These are phyloP conservation scores for Trichoderma orchidacearum DNA, from an alignment of 495 filamentous ascomycete species.

Conservation along the genomic window DNA sequence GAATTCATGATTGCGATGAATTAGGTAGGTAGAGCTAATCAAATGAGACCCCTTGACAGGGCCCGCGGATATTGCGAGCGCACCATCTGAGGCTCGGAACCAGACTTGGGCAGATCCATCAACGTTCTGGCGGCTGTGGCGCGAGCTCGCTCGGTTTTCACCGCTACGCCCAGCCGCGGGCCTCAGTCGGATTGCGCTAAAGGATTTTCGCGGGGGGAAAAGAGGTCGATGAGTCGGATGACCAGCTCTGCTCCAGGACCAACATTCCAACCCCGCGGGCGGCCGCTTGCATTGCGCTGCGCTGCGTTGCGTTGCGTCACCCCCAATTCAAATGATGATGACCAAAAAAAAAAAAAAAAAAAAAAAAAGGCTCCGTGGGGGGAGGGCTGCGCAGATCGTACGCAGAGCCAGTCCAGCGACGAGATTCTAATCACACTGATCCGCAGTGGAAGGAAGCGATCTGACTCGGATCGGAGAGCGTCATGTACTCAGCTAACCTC, in stretches of 20 bases:
- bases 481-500: not conserved
- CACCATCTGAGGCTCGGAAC: not conserved
- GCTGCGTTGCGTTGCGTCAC: not conserved
- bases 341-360: too few relatives aligned
- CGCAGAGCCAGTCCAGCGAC: not conserved
- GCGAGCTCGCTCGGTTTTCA: not conserved
- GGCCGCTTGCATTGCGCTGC: not conserved
- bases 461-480: too few relatives aligned
- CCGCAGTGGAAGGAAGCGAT: not conserved
- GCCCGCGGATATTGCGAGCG: not conserved
- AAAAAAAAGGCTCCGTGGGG: not conserved
- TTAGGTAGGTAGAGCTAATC: not conserved
- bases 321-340: not conserved
- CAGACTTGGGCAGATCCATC: not conserved
- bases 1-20: not conserved
- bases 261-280: not conserved
- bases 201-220: not conserved
- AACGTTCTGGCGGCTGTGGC: not conserved
- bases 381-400: not conserved
- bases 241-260: not conserved
- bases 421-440: not conserved
- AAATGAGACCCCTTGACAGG: not conserved
- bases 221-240: not conserved
- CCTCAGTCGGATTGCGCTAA: not conserved
- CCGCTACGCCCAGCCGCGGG: not conserved